Percentiles rank a stretch among this genome's conserved stretches.
Conservation (phyloP, 2,329 filamentous ascomycete genomes). For the Aspergillus quadrilineatus region DNA sequence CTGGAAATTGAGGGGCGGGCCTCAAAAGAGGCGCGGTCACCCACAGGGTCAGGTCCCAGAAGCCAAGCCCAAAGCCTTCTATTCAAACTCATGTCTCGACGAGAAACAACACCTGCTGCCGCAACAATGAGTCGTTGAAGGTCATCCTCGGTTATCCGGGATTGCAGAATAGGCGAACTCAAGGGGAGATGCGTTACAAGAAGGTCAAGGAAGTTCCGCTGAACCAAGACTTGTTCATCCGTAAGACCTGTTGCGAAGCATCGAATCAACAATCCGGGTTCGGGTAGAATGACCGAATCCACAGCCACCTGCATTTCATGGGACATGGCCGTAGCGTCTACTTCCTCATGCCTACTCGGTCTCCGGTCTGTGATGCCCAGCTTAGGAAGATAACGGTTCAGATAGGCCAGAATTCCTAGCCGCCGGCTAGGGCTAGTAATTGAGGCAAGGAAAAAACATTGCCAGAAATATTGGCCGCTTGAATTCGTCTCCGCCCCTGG, state of each 20-base stretch:
- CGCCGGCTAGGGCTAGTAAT: slow-evolving; percentile 86
- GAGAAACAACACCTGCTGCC: slow-evolving; percentile 80
- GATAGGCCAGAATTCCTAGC: slow-evolving; percentile 82
- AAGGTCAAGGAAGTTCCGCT: slow-evolving; percentile 89
- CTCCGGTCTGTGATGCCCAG: slow-evolving; percentile 51
- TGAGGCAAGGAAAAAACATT: slow-evolving; percentile 90
- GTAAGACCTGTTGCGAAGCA: slow-evolving; percentile 87
- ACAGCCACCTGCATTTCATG: slow-evolving; percentile 38
- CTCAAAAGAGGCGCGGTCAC: slow-evolving; percentile 35
- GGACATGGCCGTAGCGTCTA: slow-evolving; percentile 24
- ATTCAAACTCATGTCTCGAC: slow-evolving; percentile 96
- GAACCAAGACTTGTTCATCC: slow-evolving; percentile 86
- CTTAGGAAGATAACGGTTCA: slow-evolving; percentile 74
- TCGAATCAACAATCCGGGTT: slow-evolving; percentile 84
- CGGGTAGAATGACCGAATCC: slow-evolving; percentile 62
- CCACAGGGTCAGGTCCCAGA: slow-evolving; percentile 69
- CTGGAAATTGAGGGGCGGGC: slow-evolving; percentile 28
- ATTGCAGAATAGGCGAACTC: slow-evolving; percentile 76
- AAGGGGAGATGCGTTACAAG: slow-evolving; percentile 87
- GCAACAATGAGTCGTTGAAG: slow-evolving; percentile 78
- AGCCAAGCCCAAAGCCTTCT: slow-evolving; percentile 95
- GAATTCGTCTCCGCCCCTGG: slow-evolving; percentile 53
- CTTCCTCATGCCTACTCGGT: slow-evolving; percentile 30
- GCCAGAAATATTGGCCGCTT: slow-evolving; percentile 92
- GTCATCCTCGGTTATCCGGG: slow-evolving; percentile 69